Percentiles rank a stretch among this genome's conserved stretches.
Conservation (phyloP, 2,329 filamentous ascomycete genomes). For the Emmonsia crescens region DNA sequence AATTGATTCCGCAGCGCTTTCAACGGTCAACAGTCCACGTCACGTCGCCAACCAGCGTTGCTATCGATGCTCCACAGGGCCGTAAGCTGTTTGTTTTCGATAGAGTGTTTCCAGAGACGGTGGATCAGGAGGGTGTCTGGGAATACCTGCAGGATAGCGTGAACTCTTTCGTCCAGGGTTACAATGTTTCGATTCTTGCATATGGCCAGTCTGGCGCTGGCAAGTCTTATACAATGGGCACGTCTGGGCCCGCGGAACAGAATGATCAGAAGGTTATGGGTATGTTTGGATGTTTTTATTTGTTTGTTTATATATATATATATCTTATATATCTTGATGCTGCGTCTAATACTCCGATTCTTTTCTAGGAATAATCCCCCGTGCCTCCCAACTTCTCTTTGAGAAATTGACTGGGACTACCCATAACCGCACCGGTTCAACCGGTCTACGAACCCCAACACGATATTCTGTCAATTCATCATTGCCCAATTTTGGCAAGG, state of each 20-base stretch:
- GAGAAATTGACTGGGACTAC: constrained; percentile 46
- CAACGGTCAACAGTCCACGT: constrained; percentile 87
- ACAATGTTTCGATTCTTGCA: constrained; percentile 94
- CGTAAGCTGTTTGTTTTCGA: constrained; percentile 96
- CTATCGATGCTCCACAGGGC: constrained; percentile 84
- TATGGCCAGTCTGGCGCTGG: constrained; percentile 97
- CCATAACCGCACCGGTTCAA: constrained; percentile 54
- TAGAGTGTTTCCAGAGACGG: constrained; percentile 75
- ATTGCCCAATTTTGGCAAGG: constrained; percentile 36
- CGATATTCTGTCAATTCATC: constrained; percentile 57
- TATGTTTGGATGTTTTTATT: constrained; percentile 37
- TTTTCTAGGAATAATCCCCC: constrained; percentile 77
- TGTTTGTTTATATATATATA: constrained; percentile 7
- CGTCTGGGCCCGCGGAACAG: constrained; percentile 73
- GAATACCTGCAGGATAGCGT: constrained; percentile 89
- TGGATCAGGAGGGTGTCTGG: constrained; percentile 83
- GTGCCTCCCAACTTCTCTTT: constrained; percentile 76
- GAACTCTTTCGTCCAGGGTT: constrained; percentile 81
- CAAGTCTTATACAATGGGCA: constrained; percentile 99
- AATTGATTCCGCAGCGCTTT: constrained; percentile 91
- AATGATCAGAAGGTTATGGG: constrained; percentile 62
- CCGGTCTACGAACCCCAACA: constrained; percentile 67
- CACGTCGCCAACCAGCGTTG: constrained; percentile 69
- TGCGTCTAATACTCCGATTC: neutral
- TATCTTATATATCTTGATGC: neutral